Conservation (phyloP, 306 rosid species). For the Corylus heterophylla region DNA sequence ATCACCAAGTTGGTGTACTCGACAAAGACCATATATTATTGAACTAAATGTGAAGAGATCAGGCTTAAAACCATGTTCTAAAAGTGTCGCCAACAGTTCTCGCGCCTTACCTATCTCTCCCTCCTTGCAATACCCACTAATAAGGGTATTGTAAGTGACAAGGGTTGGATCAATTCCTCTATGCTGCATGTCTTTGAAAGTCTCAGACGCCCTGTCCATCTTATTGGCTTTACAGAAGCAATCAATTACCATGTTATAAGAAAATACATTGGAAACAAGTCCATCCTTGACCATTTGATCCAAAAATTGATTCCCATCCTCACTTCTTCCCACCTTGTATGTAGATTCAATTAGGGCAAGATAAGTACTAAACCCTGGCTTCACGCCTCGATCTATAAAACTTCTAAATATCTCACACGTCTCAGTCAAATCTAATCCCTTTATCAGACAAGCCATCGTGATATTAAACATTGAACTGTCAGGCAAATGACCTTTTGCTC, state of each 20-base stretch:
- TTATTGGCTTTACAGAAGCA: constrained; percentile 64
- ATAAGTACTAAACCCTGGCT: constrained; percentile 55
- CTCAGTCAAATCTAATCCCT: constrained; percentile 50
- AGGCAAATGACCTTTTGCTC: constrained; percentile 58
- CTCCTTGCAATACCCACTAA: constrained; percentile 64
- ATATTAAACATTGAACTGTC: constrained; percentile 56
- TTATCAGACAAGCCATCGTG: constrained; percentile 63
- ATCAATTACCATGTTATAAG: constrained; percentile 73
- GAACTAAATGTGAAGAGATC: constrained; percentile 79
- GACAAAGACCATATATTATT: constrained; percentile 78
- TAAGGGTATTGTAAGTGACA: constrained; percentile 81
- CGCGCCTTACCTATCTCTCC: constrained; percentile 53
- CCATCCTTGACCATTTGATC: constrained; percentile 53
- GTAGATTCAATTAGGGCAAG: constrained; percentile 59
- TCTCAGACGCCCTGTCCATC: constrained; percentile 60
- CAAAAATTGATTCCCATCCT: constrained; percentile 50
- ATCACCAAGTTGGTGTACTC: constrained; percentile 44
- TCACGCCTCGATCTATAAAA: constrained; percentile 50
- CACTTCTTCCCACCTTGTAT: constrained; percentile 48
- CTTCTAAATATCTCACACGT: constrained; percentile 48
- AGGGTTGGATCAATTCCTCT: constrained; percentile 67
- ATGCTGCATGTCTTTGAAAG: constrained; percentile 53
- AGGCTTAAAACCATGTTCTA: constrained; percentile 58
- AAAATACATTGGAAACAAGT: constrained; percentile 50
- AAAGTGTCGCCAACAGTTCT: constrained; percentile 62